Conservation (phyloP, 2,329 filamentous ascomycete genomes). For the Byssoonygena ceratinophila region DNA sequence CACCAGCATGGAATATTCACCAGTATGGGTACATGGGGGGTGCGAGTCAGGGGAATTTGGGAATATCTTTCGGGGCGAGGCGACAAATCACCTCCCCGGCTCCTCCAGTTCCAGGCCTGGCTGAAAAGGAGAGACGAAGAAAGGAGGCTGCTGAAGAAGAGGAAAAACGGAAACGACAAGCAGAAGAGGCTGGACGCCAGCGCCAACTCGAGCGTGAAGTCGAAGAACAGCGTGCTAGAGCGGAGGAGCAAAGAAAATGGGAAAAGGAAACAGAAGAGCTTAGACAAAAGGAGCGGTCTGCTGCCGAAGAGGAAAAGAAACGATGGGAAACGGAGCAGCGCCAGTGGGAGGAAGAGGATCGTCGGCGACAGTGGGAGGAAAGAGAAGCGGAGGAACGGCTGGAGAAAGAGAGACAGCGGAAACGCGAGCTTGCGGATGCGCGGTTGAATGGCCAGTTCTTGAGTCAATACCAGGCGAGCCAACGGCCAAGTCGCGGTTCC, state of each 20-base stretch:
- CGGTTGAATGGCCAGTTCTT: conserved; percentile 72
- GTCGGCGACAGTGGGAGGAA: conserved; percentile 60
- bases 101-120: conserved; percentile 67
- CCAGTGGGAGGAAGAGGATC: conserved; percentile 67
- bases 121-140: conserved; percentile 67
- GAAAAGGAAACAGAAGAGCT: conserved; percentile 36
- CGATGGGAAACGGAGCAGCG: conserved; percentile 46
- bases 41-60: conserved; percentile 88
- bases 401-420: conserved; percentile 54
- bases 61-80: conserved; percentile 80
- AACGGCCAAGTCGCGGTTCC: conserved; percentile 36
- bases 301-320: conserved; percentile 39
- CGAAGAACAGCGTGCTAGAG: conserved; percentile 37
- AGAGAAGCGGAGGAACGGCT: conserved; percentile 58
- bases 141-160: conserved; percentile 42
- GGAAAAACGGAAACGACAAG: conserved; percentile 40
- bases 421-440: conserved; percentile 51
- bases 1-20: conserved; percentile 94
- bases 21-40: conserved; percentile 98
- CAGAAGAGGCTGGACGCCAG: conserved; percentile 44
- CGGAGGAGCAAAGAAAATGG: conserved; percentile 40
- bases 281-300: conserved; percentile 43
- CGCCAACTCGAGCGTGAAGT: conserved; percentile 42
- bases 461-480: conserved; percentile 73
- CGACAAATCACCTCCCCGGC: conserved; percentile 81